Base-by-base conservation (phyloP, 1,284 basidiomycete species). In the Trichosporon asahii region DNA sequence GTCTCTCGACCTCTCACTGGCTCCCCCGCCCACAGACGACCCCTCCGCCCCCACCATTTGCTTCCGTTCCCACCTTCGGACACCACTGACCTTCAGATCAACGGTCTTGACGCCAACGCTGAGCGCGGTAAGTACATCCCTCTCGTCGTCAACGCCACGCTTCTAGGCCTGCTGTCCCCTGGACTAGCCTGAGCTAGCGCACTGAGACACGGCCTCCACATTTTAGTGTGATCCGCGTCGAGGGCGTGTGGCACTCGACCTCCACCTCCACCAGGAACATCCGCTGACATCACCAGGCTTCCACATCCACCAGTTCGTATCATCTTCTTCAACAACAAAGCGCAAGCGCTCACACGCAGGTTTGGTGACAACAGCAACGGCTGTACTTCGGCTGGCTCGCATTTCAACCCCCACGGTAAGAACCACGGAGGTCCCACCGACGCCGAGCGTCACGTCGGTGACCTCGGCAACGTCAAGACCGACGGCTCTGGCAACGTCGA, bases 331-430 rank as follows among this genome's bases (percentile, higher is more conserved):
- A 33, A 33, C 31, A 33, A 33, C 31, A 9, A 4, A 4, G 4
- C 9, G 3, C 31, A 4, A 33, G 9, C 31, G 31, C 31, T 33
- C n/a, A n/a, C 9, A 9, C 31, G 31, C 70, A 69, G 40, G 23
- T 70, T 67, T 25, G 70, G 70, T 8, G 73, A 71, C 66, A 37
- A 53, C 64, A 75, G 73, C 68, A 84, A 86, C 68, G 91, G 90
- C 8, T 93, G 92, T 82, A 78, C 85, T 15, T 90, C 90, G 25
- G 87, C 91, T 44, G 90, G 91, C 11, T 76, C 88, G 61, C 92
- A 93, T 83, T 93, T 89, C 85, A 93, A 93, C 84, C 91, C 91
- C 0, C 86, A 86, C 78, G 85, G 83, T 37, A 86, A 86, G 76
- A 87, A 84, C 40, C 92, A 93, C 76, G 91, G 91, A 68, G 66